Evolutionary conservation across 2,329 filamentous ascomycete genomes (phyloP).

Genomic region (Trichoderma arundinaceum): DNA sequence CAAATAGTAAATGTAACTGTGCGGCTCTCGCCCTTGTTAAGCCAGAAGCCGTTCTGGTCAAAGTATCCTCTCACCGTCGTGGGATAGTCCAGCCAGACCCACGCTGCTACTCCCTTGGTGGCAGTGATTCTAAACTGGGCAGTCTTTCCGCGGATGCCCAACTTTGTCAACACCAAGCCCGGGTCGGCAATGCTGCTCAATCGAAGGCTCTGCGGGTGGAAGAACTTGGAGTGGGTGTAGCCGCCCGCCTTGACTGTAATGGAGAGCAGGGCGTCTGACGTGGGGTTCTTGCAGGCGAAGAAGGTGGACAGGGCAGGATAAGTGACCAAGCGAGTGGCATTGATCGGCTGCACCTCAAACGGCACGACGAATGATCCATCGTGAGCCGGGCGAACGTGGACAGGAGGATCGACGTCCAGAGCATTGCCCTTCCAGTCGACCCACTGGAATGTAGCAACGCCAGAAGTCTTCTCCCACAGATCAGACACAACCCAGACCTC

Average conservation of each 20-base stretch:
- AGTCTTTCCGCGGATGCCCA: constrained; percentile 5
- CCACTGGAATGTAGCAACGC: constrained; percentile 30
- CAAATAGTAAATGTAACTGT: constrained; percentile 30
- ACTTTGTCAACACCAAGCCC: constrained; percentile 23
- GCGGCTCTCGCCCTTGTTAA: constrained; percentile 31
- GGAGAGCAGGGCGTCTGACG: background rate
- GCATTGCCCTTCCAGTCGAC: constrained; percentile 31
- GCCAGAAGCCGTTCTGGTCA: constrained; percentile 34
- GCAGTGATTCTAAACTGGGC: constrained; percentile 31
- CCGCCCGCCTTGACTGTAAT: constrained; percentile 10
- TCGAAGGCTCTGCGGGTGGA: constrained; percentile 31
- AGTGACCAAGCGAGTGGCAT: constrained; percentile 27
- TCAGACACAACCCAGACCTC: constrained; percentile 33
- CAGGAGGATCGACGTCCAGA: constrained; percentile 24
- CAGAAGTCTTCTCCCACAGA: constrained; percentile 29
- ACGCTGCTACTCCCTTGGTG: constrained; percentile 31
- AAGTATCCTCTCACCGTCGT: constrained; percentile 31
- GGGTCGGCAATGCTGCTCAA: constrained; percentile 31
- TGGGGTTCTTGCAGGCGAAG: constrained; percentile 23
- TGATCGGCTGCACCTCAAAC: constrained; percentile 31
- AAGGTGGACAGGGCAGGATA: constrained; percentile 20
- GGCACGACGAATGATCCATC: constrained; percentile 13
- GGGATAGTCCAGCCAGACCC: constrained; percentile 33
- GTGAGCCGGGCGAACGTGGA: background rate
- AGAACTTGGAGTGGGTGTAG: constrained; percentile 30